Conservation (phyloP, 2,329 filamentous ascomycete genomes). For the Colletotrichum horii region DNA sequence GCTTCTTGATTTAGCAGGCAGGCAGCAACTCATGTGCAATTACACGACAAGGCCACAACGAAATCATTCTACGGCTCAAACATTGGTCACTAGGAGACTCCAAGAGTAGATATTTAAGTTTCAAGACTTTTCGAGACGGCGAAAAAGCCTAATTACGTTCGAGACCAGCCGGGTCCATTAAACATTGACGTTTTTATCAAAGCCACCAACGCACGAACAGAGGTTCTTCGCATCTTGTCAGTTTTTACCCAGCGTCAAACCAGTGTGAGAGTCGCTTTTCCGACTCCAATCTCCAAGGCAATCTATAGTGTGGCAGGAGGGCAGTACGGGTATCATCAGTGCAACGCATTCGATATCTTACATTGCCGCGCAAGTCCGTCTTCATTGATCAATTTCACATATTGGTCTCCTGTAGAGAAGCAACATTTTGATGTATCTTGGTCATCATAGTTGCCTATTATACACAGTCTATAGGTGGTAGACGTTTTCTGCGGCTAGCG, state of each 20-base stretch:
- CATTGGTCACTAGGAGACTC: not conserved
- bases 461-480: slow-evolving; percentile 7
- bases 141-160: not conserved
- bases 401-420: not conserved
- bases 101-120: not conserved
- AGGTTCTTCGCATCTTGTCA: not conserved
- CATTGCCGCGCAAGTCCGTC: not conserved
- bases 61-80: not conserved
- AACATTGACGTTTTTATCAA: not conserved
- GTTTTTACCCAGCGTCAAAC: too few relatives aligned
- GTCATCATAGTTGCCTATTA: slow-evolving; percentile 27
- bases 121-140: not conserved
- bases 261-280: not conserved
- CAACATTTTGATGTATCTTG: slow-evolving; percentile 5
- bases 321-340: not conserved
- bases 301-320: not conserved
- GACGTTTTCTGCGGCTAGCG: not conserved
- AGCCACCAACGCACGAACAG: not conserved
- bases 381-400: not conserved
- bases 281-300: not conserved
- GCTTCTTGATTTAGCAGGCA: not conserved
- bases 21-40: not conserved
- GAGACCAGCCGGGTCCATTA: not conserved
- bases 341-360: not conserved
- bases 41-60: not conserved